Percentiles rank a stretch among this genome's conserved stretches.
phyloP scores from a whole-genome alignment of 2,329 filamentous ascomycete genomes.

The Penicillium sp. region DNA sequence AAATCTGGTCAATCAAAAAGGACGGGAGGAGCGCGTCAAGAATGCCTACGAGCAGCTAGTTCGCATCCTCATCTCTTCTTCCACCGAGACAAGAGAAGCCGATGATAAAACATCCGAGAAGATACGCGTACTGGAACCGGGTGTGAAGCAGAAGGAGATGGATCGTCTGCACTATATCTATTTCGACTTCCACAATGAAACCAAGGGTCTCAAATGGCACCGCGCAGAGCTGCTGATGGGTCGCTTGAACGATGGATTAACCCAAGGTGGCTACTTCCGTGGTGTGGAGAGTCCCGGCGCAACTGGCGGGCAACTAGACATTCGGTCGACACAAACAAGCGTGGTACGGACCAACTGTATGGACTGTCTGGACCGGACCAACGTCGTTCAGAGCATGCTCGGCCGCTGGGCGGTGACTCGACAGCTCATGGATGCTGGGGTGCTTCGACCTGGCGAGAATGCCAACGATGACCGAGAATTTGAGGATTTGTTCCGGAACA shows the following conservation, averaged over 20 bases:
- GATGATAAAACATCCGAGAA: constrained; percentile 74
- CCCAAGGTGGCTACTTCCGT: constrained; percentile 86
- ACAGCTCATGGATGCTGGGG: constrained; percentile 81
- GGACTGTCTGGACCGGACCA: constrained; percentile 97
- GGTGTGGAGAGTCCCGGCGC: constrained; percentile 81
- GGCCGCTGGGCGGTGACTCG: constrained; percentile 85
- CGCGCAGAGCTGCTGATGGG: constrained; percentile 85
- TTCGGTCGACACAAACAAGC: constrained; percentile 77
- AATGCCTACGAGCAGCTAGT: constrained; percentile 92
- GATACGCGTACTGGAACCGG: constrained; percentile 73
- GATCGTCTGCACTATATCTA: constrained; percentile 94
- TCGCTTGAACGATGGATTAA: constrained; percentile 72
- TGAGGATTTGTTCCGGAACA: constrained; percentile 89
- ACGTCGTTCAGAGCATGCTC: constrained; percentile 97
- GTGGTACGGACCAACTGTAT: constrained; percentile 98
- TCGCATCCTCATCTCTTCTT: constrained; percentile 69
- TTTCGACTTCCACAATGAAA: constrained; percentile 98
- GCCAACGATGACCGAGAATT: constrained; percentile 81
- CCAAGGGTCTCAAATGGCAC: constrained; percentile 92
- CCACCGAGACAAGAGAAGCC: constrained; percentile 65
- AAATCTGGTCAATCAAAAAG: constrained; percentile 95
- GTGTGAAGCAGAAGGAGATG: constrained; percentile 62
- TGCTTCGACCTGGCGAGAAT: constrained; percentile 73
- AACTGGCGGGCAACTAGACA: constrained; percentile 71
- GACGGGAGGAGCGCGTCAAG: constrained; percentile 85